Evolutionary conservation across 305 asterid genomes (phyloP).

Genomic region (Striga hermonthica): DNA sequence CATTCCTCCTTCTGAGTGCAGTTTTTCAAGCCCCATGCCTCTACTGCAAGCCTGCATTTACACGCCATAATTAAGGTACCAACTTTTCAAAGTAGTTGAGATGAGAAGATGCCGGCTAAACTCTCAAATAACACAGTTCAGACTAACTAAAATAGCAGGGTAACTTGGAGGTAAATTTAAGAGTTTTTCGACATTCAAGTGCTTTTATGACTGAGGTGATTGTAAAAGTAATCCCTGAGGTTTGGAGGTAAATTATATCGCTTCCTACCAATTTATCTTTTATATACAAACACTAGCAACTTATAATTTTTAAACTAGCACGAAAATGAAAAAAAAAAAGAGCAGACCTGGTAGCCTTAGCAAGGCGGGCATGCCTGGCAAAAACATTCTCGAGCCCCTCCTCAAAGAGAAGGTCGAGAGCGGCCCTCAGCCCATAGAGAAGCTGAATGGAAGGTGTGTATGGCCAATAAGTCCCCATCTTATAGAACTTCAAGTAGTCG

Average conservation of each 20-base stretch:
- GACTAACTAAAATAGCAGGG: neutral
- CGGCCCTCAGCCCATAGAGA: conserved; percentile 82
- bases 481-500: conserved; percentile 90
- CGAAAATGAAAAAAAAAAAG: no score
- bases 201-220: no score
- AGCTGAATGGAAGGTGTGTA: conserved; percentile 98
- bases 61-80: neutral
- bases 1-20: conserved; percentile 98
- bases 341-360: conserved; percentile 97
- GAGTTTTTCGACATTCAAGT: no score
- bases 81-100: neutral
- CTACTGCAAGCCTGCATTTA: conserved; percentile 77
- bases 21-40: conserved; percentile 98
- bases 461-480: conserved; percentile 95
- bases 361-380: conserved; percentile 82
- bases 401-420: conserved; percentile 89
- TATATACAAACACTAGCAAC: neutral
- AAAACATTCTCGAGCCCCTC: conserved; percentile 97
- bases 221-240: no score
- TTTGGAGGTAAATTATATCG: no score
- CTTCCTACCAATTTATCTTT: neutral
- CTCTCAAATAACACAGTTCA: no score
- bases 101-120: no score
- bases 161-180: no score
- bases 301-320: conserved; percentile 15